Percentiles rank a stretch among this genome's conserved stretches.
Evolutionary conservation across 1,284 basidiomycete species (phyloP).

Genomic region (Ceratobasidium sp.): DNA sequence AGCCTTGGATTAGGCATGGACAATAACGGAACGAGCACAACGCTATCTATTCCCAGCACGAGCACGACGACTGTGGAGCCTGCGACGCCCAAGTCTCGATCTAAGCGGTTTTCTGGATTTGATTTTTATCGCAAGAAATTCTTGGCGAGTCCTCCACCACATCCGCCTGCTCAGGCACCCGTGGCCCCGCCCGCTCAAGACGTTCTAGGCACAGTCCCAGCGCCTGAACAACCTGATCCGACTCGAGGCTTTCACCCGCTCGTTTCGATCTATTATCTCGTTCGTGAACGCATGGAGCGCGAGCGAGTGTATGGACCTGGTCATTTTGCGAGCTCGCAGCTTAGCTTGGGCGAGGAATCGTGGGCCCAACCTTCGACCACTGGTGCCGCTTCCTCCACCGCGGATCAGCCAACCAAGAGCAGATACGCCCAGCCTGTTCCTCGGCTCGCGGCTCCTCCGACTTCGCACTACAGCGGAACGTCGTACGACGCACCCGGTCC

Average conservation of each 20-base stretch:
- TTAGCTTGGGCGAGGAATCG: constrained; percentile 58
- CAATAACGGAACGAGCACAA: constrained; percentile 1
- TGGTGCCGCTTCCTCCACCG: not conserved
- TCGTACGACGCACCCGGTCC: constrained; percentile 72
- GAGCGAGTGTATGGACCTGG: constrained; percentile 94
- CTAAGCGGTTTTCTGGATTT: constrained; percentile 86
- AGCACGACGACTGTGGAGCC: constrained; percentile 31
- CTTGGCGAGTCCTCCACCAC: constrained; percentile 76
- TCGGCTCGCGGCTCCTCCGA: constrained; percentile 82
- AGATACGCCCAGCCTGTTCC: constrained; percentile 88
- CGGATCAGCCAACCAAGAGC: constrained; percentile 56
- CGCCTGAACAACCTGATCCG: constrained; percentile 72
- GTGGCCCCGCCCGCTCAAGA: constrained; percentile 61
- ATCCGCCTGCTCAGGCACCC: constrained; percentile 57
- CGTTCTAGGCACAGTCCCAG: constrained; percentile 63
- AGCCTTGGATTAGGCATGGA: constrained; percentile 52
- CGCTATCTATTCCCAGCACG: constrained; percentile 18
- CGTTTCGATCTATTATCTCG: constrained; percentile 96
- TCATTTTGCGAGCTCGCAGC: constrained; percentile 92
- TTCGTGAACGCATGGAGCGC: constrained; percentile 93
- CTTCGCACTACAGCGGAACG: constrained; percentile 80
- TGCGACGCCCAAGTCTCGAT: constrained; percentile 57
- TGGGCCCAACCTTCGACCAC: constrained; percentile 1
- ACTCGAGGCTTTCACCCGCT: constrained; percentile 94
- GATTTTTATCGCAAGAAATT: constrained; percentile 95